These are phyloP conservation scores for Hypoxylon sp. DNA, from an alignment of 2,329 filamentous ascomycete genomes.

Conservation along the genomic window DNA sequence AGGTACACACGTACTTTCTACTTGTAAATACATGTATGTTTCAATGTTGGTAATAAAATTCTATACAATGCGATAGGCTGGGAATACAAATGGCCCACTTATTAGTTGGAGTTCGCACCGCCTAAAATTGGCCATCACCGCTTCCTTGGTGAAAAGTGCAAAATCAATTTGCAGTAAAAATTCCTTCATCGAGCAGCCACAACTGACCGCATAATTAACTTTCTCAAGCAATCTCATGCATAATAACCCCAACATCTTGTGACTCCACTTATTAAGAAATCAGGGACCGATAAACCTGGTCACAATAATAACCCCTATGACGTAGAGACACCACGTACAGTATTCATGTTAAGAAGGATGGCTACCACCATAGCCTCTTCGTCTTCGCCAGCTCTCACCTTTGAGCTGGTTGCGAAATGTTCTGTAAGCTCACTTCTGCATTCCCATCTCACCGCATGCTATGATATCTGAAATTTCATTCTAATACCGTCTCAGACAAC, in stretches of 20 bases:
- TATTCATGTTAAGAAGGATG: constrained; percentile 60
- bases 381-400: constrained; percentile 77
- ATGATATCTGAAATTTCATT: constrained; percentile 6
- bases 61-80: constrained; percentile 26
- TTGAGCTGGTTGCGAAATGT: constrained; percentile 83
- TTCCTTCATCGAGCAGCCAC: constrained; percentile 15
- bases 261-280: constrained; percentile 33
- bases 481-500: constrained; percentile 77
- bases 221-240: constrained; percentile 36
- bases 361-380: constrained; percentile 64
- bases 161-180: constrained; percentile 12
- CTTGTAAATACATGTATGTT: background rate
- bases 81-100: constrained; percentile 26
- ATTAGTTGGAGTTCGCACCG: constrained; percentile 14
- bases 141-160: constrained; percentile 16
- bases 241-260: constrained; percentile 24
- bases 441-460: background rate
- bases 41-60: constrained; percentile 9
- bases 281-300: constrained; percentile 20
- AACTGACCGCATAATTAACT: constrained; percentile 28
- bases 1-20: too few species aligned
- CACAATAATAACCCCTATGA: constrained; percentile 37
- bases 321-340: constrained; percentile 25
- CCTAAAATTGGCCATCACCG: constrained; percentile 10
- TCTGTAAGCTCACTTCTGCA: constrained; percentile 72